Evolutionary conservation across 768 basidiomycete genomes (phyloP), one percentile per base, ranked within the genome.

Genomic region (Phanerochaete carnosa): DNA sequence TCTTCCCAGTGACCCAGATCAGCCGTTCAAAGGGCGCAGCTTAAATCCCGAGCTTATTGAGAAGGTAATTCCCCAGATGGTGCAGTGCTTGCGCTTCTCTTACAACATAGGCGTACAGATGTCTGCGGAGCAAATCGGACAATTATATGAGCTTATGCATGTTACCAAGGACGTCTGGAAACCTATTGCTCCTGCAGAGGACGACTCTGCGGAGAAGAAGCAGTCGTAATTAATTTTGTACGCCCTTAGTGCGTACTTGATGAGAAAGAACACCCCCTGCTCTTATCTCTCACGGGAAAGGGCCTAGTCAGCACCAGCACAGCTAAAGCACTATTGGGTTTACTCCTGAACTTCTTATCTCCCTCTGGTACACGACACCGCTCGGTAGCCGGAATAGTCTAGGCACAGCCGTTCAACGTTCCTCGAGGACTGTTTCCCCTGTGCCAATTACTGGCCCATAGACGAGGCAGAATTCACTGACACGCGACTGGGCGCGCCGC

Each of bases 81-180:
- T n/a, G 45, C 25, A 26, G 23, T 49, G 47, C 25, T 49, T 26
- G 6, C 28, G 6, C 5, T 43, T 19, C 39, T 9, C 39, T 43
- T 19, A 43, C 39, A 15, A 32, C n/a, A 13, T n/a, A n/a, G n/a
- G 28, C 16, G 57, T 53, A 8, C 26, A 95, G 93, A 89, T 95
- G 86, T 95, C 94, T 22, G 73, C 79, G 32, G 94, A 96, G 70
- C 96, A 99, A 71, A 78, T 98, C 3, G 92, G 92, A 0, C 96
- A 98, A 73, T 74, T 99, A 45, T 94, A 97, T 70, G 95, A 98
- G 70, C 81, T 99, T 62, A 94, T 96, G 93, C 88, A 92, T 63
- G 91, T 88, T 2, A 88, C 94, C 0, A 93, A 91, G 69, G 89
- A 89, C 62, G 80, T 96, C 32, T 96, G 92, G 92, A 94, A 88